A percentile compares a stretch with the other conserved stretches of the same genome.
Conservation (phyloP, 768 basidiomycete genomes). For the Hericium coralloides region DNA sequence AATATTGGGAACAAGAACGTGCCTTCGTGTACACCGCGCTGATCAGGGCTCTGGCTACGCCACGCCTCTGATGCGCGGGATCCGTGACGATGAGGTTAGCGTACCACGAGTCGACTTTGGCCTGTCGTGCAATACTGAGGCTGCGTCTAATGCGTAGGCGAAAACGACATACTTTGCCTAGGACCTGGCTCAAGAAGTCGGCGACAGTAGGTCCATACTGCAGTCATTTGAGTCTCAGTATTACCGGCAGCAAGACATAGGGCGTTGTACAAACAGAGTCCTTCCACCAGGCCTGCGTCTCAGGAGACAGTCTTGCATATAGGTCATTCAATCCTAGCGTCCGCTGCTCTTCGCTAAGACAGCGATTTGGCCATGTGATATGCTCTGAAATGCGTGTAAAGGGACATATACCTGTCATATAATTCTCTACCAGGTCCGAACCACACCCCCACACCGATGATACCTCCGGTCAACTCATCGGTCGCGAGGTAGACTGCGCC, state of each 20-base stretch:
- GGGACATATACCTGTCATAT: background rate
- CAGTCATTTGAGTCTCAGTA: background rate
- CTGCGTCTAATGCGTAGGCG: background rate
- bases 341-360: background rate
- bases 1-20: background rate
- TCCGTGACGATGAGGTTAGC: background rate
- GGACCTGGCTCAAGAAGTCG: background rate
- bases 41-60: background rate
- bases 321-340: background rate
- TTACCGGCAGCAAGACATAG: background rate
- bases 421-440: background rate
- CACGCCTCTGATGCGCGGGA: background rate
- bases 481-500: background rate
- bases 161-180: background rate
- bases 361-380: background rate
- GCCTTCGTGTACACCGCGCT: background rate
- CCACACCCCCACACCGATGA: background rate
- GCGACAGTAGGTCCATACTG: background rate
- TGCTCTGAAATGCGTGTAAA: background rate
- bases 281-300: background rate
- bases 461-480: background rate
- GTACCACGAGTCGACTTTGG: background rate
- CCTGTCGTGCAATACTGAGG: background rate
- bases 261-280: background rate
- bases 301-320: background rate